These are phyloP conservation scores for Monosporascus sp. DNA, from an alignment of 2,329 filamentous ascomycete species.

Conservation along the genomic window DNA sequence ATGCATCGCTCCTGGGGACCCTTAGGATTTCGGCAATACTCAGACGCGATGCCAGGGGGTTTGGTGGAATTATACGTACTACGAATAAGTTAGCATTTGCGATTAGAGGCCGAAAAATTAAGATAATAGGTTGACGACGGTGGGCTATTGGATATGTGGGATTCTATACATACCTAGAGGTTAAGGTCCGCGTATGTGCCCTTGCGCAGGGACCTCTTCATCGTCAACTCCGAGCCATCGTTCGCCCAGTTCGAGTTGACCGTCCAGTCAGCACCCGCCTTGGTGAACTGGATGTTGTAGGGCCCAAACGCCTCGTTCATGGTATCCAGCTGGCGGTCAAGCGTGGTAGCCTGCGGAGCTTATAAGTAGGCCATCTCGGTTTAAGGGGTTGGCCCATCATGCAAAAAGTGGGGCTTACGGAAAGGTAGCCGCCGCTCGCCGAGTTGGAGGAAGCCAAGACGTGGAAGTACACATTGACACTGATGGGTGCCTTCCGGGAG, in stretches of 20 bases:
- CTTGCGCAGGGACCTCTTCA: conserved; percentile 42
- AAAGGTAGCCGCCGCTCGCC: conserved; percentile 30
- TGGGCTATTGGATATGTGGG: too few relatives aligned
- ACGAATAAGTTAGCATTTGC: too few relatives aligned
- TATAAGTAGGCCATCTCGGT: background rate
- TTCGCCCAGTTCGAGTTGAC: conserved; percentile 42
- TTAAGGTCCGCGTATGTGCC: conserved; percentile 42
- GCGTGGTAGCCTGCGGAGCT: conserved; percentile 26
- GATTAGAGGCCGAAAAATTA: too few relatives aligned
- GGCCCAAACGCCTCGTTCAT: conserved; percentile 40
- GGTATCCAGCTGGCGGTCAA: conserved; percentile 37
- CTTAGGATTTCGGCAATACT: too few relatives aligned
- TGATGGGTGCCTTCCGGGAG: conserved; percentile 18
- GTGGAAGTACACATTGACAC: conserved; percentile 36
- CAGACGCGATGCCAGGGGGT: too few relatives aligned
- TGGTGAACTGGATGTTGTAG: conserved; percentile 39
- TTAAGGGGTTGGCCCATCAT: background rate
- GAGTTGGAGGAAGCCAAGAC: conserved; percentile 28
- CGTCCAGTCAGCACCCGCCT: conserved; percentile 38
- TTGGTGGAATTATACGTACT: too few relatives aligned
- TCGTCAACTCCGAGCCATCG: conserved; percentile 33
- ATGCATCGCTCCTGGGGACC: too few relatives aligned
- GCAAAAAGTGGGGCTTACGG: conserved; percentile 18
- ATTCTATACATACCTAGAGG: conserved; percentile 28
- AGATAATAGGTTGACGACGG: too few relatives aligned